These are phyloP conservation scores for Asterochloris erici DNA, from an alignment of 139 green algal species.

Conservation along the genomic window DNA sequence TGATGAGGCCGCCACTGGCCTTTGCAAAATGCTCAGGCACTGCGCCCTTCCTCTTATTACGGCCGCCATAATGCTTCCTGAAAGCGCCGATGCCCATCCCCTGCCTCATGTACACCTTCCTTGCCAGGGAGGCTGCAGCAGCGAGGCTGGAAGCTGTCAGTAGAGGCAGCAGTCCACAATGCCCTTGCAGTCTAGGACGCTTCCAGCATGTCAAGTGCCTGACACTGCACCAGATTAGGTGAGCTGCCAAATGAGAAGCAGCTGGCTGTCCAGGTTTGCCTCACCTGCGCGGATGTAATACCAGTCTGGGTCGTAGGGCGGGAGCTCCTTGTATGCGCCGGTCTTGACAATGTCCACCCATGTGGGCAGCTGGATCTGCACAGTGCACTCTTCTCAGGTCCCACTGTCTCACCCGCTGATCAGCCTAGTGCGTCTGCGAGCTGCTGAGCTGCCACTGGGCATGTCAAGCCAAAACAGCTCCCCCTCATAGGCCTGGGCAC, in stretches of 20 bases:
- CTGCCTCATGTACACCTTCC: conserved; percentile 91
- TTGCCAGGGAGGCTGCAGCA: conserved; percentile 80
- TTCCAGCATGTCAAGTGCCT: neutral
- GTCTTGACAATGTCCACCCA: conserved; percentile 99
- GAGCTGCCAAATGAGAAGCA: neutral
- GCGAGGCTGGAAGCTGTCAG: neutral
- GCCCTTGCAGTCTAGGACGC: neutral
- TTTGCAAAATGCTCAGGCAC: conserved; percentile 54
- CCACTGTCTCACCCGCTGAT: too few species aligned
- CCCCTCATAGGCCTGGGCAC: neutral
- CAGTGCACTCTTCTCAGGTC: neutral
- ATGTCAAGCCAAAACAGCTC: neutral
- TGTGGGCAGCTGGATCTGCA: conserved; percentile 88
- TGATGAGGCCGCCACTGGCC: conserved; percentile 69
- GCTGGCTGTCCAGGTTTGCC: neutral
- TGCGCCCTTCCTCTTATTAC: conserved; percentile 57
- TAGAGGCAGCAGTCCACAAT: neutral
- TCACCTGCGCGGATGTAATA: conserved; percentile 96
- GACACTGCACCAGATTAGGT: neutral
- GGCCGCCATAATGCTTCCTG: conserved; percentile 84
- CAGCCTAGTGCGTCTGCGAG: neutral
- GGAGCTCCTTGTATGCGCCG: conserved; percentile 91
- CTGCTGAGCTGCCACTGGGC: neutral
- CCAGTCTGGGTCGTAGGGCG: conserved; percentile 95
- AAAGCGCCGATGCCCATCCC: conserved; percentile 91